Evolutionary conservation across 2,329 filamentous ascomycete species (phyloP).

Genomic region (Microsporum canis): DNA sequence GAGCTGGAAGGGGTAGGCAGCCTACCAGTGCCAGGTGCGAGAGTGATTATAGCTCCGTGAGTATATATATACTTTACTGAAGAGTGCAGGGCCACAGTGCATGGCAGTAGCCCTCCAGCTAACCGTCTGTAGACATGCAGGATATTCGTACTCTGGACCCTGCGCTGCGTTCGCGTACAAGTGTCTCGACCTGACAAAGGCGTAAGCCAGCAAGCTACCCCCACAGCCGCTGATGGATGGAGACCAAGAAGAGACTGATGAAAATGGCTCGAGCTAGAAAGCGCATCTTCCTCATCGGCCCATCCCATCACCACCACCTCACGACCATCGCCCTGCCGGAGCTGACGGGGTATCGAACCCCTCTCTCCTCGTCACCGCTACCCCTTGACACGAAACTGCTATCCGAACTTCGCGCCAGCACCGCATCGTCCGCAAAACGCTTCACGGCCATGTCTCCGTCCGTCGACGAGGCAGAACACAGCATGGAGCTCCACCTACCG

Average conservation of each 20-base stretch:
- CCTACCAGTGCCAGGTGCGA: constrained; percentile 61
- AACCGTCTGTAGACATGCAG: constrained; percentile 60
- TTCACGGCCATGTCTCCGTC: constrained; percentile 48
- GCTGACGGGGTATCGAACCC: constrained; percentile 45
- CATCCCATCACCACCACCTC: constrained; percentile 80
- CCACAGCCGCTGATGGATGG: neutral
- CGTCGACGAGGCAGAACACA: constrained; percentile 76
- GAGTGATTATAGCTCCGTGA: constrained; percentile 88
- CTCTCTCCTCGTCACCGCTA: constrained; percentile 34
- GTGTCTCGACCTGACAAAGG: constrained; percentile 65
- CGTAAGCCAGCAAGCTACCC: constrained; percentile 38
- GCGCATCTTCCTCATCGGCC: constrained; percentile 82
- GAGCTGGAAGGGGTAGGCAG: constrained; percentile 50
- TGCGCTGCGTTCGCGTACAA: constrained; percentile 95
- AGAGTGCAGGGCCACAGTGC: neutral
- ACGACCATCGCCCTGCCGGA: constrained; percentile 63
- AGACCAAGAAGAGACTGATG: neutral
- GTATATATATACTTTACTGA: constrained; percentile 23
- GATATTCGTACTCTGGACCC: constrained; percentile 81
- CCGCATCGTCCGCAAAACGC: constrained; percentile 22
- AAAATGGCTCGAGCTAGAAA: constrained; percentile 43
- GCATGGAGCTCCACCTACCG: constrained; percentile 90
- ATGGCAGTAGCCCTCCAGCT: constrained; percentile 14
- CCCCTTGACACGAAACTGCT: constrained; percentile 36
- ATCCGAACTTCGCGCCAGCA: constrained; percentile 24